Evolutionary conservation across 805 yeast genomes (phyloP).

Genomic region (Wickerhamiella brachini): DNA sequence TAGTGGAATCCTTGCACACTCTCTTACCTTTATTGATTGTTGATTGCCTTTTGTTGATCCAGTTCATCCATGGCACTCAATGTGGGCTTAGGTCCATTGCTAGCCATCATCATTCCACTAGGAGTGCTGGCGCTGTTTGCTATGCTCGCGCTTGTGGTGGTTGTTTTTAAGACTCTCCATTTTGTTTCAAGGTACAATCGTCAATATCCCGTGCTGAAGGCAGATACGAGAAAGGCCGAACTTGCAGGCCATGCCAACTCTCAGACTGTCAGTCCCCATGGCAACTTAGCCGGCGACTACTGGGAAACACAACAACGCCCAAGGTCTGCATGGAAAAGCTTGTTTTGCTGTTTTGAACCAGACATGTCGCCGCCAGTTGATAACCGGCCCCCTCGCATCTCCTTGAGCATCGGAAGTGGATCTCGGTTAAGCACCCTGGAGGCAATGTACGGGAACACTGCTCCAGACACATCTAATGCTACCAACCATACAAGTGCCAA

Average conservation of each 20-base stretch:
- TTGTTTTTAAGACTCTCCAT: background rate
- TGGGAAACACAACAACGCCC: background rate
- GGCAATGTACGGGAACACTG: background rate
- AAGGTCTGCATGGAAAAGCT: background rate
- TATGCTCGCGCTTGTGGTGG: constrained; percentile 5
- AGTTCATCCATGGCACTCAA: constrained; percentile 7
- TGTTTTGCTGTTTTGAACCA: background rate
- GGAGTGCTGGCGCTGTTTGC: constrained; percentile 12
- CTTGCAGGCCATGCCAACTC: background rate
- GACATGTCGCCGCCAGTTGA: background rate
- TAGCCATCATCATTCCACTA: constrained; percentile 18
- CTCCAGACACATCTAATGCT: background rate
- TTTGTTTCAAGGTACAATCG: background rate
- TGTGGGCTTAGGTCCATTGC: constrained; percentile 10
- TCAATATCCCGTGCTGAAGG: background rate
- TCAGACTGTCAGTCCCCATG: background rate
- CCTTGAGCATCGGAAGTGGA: background rate
- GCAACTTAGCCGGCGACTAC: background rate
- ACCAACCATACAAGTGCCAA: background rate
- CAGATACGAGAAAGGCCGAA: background rate
- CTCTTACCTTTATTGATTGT: background rate
- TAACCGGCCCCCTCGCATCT: background rate
- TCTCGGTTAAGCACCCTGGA: background rate
- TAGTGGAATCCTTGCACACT: background rate
- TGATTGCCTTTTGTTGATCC: background rate